Percentiles rank a stretch among this genome's conserved stretches.
phyloP scores from a whole-genome alignment of 805 yeast genomes.

The Schizosaccharomyces lindneri region DNA sequence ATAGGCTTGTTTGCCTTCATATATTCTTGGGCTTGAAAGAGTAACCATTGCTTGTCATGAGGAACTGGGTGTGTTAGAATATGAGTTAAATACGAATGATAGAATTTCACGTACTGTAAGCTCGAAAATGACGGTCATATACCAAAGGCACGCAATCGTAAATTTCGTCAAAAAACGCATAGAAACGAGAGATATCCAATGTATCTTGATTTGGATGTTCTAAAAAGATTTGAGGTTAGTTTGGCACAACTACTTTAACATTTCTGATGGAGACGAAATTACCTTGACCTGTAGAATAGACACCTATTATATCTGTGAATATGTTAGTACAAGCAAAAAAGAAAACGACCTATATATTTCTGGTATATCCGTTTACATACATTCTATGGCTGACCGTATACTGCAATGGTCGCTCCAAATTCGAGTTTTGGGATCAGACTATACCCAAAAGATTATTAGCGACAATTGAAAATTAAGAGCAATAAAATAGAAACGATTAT shows the following conservation, averaged over 20 bases:
- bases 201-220: neutral
- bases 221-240: neutral
- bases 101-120: neutral
- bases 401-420: slow-evolving; percentile 1
- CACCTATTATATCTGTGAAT: neutral
- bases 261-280: neutral
- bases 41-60: neutral
- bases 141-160: neutral
- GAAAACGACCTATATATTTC: no score
- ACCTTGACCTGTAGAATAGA: neutral
- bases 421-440: neutral
- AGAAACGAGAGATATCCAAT: neutral
- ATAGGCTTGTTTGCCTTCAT: neutral
- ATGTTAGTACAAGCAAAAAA: neutral
- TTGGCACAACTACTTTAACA: neutral
- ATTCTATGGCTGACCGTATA: neutral
- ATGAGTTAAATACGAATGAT: neutral
- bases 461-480: neutral
- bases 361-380: neutral
- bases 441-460: neutral
- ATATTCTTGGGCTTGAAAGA: neutral
- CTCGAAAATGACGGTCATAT: neutral
- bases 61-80: neutral
- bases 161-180: neutral
- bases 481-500: neutral